Base-by-base conservation (phyloP, 2,329 filamentous ascomycete species). In the Dryadomyces quercus-mongolicae region DNA sequence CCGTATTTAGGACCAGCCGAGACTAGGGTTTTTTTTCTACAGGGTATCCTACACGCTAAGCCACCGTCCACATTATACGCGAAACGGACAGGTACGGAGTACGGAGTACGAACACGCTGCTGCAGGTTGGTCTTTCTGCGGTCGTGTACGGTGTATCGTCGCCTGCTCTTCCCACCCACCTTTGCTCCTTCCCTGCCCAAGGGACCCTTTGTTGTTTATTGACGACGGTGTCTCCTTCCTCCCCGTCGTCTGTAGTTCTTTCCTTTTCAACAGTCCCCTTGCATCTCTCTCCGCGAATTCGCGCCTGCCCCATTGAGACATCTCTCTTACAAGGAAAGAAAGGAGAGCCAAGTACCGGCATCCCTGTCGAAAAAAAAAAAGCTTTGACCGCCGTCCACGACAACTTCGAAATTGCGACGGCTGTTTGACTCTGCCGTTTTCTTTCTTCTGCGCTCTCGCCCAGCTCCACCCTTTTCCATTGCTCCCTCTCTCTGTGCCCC, bases 381-480 rank as follows among this genome's bases (percentile, higher is more conserved):
- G 51, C 51, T 53, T 53, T 47, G 51, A 31, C 51, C 51, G 20
- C 47, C 15, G 31, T 31, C 22, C 38, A 45, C 50, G 42, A 52
- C 50, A 22, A 45, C 25, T 13, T 43, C 36, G 34, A 47, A 20
- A 52, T 45, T 44, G 43, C 43, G n/a, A 43, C 20, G 20, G 20
- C 7, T 8, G 20, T 42, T 49, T 50, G 49, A 21, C 42, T 20
- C 43, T 40, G 10, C 49, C 40, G 31, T 42, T 36, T 20, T 25
- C 47, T n/a, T n/a, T 38, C 21, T 45, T 51, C 38, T 21, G 3
- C 40, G n/a, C 12, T n/a, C 44, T 43, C 31, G 40, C 9, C 18
- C 5, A 31, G 22, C 46, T 49, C 46, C 52, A 49, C 45, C 45
- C 10, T 22, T 43, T n/a, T 9, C 20, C 36, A 44, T 12, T n/a